These are phyloP conservation scores for Gossypium trilobum DNA, from an alignment of 441 rosid genomes.

Conservation along the genomic window DNA sequence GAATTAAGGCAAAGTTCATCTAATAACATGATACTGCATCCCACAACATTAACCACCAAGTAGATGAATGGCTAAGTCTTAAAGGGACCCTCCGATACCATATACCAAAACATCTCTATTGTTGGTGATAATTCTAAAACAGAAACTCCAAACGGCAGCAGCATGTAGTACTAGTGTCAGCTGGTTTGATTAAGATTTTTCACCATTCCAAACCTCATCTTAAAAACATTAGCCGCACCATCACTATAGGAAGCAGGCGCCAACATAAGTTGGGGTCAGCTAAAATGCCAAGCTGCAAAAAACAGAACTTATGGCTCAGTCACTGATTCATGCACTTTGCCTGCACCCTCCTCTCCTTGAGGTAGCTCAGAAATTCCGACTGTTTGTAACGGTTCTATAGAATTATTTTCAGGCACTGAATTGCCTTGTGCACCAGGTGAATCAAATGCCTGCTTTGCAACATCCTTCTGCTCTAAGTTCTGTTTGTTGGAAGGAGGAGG, in stretches of 20 bases:
- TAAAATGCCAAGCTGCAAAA: background rate
- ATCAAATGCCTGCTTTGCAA: conserved; percentile 17
- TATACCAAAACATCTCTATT: background rate
- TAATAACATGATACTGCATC: background rate
- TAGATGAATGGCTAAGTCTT: background rate
- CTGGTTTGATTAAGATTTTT: background rate
- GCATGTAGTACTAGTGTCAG: background rate
- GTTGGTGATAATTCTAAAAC: conserved; percentile 2
- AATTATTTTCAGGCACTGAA: conserved; percentile 18
- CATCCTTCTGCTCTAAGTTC: conserved; percentile 24
- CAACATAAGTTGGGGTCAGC: background rate
- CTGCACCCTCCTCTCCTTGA: conserved; percentile 18
- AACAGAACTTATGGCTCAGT: conserved; percentile 12
- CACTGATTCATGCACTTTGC: conserved; percentile 11
- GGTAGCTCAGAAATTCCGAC: conserved; percentile 19
- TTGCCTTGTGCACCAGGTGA: conserved; percentile 20
- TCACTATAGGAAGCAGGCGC: background rate
- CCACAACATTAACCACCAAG: background rate
- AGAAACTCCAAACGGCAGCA: conserved; percentile 5
- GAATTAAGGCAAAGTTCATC: conserved; percentile 1
- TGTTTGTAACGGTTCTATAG: background rate
- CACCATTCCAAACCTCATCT: background rate
- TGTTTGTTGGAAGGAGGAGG: conserved; percentile 17
- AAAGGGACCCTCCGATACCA: background rate
- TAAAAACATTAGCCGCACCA: background rate